Percentiles rank a stretch among this genome's conserved stretches.
Conservation (phyloP, 306 rosid genomes). For the Lathyrus sativus region DNA sequence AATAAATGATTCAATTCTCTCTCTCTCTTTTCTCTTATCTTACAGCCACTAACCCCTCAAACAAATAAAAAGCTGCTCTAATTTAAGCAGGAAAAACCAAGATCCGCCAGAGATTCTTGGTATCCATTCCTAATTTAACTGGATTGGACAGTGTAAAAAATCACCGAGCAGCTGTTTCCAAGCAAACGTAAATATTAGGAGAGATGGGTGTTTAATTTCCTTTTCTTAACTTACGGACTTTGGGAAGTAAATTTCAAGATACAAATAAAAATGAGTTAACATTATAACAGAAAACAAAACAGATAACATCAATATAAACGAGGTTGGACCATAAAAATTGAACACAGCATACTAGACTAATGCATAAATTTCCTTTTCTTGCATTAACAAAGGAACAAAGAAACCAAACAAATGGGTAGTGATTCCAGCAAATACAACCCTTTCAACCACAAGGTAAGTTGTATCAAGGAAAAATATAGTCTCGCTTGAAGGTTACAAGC, state of each 20-base stretch:
- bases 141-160: background rate
- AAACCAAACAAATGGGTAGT: conserved; percentile 20
- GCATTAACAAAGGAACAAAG: conserved; percentile 3
- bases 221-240: background rate
- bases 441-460: conserved; percentile 33
- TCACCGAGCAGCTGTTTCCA: conserved; percentile 6
- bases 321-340: conserved; percentile 13
- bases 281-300: conserved; percentile 23
- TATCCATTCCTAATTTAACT: background rate
- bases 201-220: conserved; percentile 15
- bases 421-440: conserved; percentile 19
- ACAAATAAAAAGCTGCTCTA: conserved; percentile 9
- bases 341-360: conserved; percentile 14
- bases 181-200: conserved; percentile 20
- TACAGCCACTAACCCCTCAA: background rate
- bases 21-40: no score
- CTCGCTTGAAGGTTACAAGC: conserved; percentile 26
- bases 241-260: conserved; percentile 18
- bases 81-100: conserved; percentile 16
- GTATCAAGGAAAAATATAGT: conserved; percentile 33
- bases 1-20: no score
- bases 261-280: conserved; percentile 13
- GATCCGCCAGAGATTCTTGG: conserved; percentile 14
- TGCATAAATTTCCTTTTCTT: conserved; percentile 19
- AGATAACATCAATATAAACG: conserved; percentile 10